These are phyloP conservation scores for Plantago rigida DNA, from an alignment of 305 asterid species.

Conservation along the genomic window DNA sequence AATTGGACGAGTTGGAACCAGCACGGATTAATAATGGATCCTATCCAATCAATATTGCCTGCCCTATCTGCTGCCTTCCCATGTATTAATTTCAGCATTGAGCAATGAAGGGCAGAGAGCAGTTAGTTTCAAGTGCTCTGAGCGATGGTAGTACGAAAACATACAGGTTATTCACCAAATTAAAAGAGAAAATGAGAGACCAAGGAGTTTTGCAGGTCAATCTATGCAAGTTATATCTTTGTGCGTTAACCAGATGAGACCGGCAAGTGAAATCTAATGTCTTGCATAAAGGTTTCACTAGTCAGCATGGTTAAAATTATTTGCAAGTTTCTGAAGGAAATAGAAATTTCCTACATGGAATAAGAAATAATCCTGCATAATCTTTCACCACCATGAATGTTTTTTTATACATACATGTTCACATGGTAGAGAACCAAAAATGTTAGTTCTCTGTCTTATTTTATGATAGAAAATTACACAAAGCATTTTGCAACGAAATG, in stretches of 20 bases:
- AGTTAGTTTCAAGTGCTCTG: too few relatives aligned
- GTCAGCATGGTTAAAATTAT: not conserved
- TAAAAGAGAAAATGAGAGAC: too few relatives aligned
- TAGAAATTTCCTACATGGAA: conserved; percentile 7
- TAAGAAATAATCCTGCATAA: conserved; percentile 20
- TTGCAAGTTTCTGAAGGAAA: conserved; percentile 10
- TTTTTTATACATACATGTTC: conserved; percentile 22
- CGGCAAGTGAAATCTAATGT: not conserved
- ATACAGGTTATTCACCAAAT: too few relatives aligned
- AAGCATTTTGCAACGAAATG: conserved; percentile 22
- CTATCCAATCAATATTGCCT: too few relatives aligned
- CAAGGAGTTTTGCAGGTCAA: too few relatives aligned
- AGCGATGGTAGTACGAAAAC: too few relatives aligned
- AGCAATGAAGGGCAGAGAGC: too few relatives aligned
- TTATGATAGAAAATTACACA: conserved; percentile 17
- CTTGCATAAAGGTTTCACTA: not conserved
- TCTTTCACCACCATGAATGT: conserved; percentile 18
- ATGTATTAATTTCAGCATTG: too few relatives aligned
- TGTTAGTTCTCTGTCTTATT: conserved; percentile 25
- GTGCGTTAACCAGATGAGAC: not conserved
- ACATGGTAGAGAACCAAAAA: conserved; percentile 22
- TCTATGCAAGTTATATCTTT: not conserved
- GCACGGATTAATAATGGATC: too few relatives aligned
- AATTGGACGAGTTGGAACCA: too few relatives aligned
- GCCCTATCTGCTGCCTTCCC: too few relatives aligned